Base-by-base conservation (phyloP, 2,329 filamentous ascomycete genomes). In the Ilyonectria destructans region DNA sequence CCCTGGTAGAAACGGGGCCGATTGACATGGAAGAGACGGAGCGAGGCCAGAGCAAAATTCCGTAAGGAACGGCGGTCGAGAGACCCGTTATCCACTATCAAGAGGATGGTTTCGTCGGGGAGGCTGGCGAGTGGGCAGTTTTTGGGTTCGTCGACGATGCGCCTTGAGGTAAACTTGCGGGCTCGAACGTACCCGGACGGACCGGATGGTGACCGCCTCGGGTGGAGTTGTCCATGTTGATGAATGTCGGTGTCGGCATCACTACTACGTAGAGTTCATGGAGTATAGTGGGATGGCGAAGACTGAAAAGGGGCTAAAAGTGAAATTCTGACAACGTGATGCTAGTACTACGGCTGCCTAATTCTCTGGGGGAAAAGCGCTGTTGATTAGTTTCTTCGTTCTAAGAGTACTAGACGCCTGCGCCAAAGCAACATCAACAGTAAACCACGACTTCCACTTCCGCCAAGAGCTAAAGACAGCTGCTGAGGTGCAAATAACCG, bases 101-200 rank as follows among this genome's bases (percentile, higher is more conserved):
- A 1, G 1, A 45, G 3, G 15, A 69, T 8, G 3, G 59, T 10
- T 40, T 71, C 68, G 2, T 56, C 31, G 4, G 70, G 69, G 3
- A 68, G 23, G 3, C 9, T 15, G 23, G 21, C 6, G 8, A 68
- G 40, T 43, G 17, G n/a, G 8, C 33, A 12, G 15, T 2, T 35
- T 21, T 35, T 35, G 45, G 29, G 15, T 15, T 49, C 56, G 6
- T 26, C 15, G 4, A 13, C 31, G 52, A 37, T 33, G 55, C 15
- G 13, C 29, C 40, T 31, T 26, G 26, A 13, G 12, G n/a, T 17
- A 13, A 35, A 12, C 35, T 10, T 12, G 17, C 17, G 31, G n/a
- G 49, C 19, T 29, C n/a, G 10, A 10, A 10, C 9, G n/a, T 17
- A 15, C 8, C 31, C 9, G n/a, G 8, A 21, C 15, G 15, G 40